Conservation (phyloP, 2,329 filamentous ascomycete species). For the Cladobotryum mycophilum region DNA sequence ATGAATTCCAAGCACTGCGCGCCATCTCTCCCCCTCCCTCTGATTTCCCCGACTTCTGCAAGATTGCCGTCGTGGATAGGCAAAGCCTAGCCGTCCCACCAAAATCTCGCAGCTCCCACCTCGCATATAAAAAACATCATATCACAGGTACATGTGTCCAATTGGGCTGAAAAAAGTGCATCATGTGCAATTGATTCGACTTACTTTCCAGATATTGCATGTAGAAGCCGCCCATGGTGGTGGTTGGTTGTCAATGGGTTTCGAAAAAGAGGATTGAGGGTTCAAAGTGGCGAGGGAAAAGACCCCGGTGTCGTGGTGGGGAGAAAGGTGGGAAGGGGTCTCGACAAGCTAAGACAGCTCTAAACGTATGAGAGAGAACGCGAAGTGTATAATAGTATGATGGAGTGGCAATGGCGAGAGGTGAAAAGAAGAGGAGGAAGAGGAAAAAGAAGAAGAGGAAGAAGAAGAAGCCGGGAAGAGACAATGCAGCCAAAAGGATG, state of each 20-base stretch:
- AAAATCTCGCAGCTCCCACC: slow-evolving; percentile 9
- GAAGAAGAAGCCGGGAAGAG: slow-evolving; percentile 5
- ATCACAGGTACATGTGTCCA: slow-evolving; percentile 10
- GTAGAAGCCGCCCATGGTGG: slow-evolving; percentile 58
- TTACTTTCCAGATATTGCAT: slow-evolving; percentile 72
- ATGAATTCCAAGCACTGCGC: not conserved
- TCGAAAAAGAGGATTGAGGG: slow-evolving; percentile 1
- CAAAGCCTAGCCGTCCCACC: slow-evolving; percentile 4
- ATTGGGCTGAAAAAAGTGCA: slow-evolving; percentile 15
- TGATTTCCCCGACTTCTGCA: not conserved
- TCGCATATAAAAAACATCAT: slow-evolving; percentile 5
- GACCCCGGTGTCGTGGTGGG: slow-evolving; percentile 4
- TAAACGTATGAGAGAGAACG: too few relatives aligned
- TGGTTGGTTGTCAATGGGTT: slow-evolving; percentile 4
- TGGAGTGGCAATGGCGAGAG: too few relatives aligned
- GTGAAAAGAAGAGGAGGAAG: not conserved
- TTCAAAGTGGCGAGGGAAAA: slow-evolving; percentile 2
- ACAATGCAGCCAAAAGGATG: slow-evolving; percentile 2
- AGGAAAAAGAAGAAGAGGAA: slow-evolving; percentile 2
- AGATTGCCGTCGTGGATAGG: slow-evolving; percentile 3
- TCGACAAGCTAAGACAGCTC: too few relatives aligned
- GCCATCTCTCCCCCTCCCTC: too few relatives aligned
- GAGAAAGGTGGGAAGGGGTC: not conserved
- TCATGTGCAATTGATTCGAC: slow-evolving; percentile 32
- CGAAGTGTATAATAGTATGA: too few relatives aligned